Evolutionary conservation across 2,329 filamentous ascomycete genomes (phyloP), one percentile per base, ranked within the genome.

Genomic region (Paramyrothecium sp.): DNA sequence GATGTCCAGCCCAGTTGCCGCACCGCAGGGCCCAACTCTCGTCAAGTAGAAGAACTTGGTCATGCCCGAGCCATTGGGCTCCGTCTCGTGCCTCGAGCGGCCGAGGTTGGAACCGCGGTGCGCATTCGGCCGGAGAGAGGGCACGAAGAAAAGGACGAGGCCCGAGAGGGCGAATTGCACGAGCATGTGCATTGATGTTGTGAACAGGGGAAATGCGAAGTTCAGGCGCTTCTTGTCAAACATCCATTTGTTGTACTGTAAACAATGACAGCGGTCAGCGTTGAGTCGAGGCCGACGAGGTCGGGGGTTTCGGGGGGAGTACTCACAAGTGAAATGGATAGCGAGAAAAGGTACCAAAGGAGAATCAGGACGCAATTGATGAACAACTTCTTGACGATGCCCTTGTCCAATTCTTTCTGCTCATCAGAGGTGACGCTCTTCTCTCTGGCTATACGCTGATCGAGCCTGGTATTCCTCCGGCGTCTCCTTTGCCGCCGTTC

Each of bases 231-330:
- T 84, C 60, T 89, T 84, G 68, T 91, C 90, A 76, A 99, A 98
- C 94, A 99, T 98, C 95, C 95, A 98, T 78, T 97, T 98, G 83
- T 99, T 99, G 81, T 98, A 99, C 89, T 95, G 63, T 44, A 53
- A 13, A 17, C 20, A 10, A 51, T 49, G 66, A 69, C 55, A 71
- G 65, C 13, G 20, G 30, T 20, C 50, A 61, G 34, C 34, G 20
- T 21, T 22, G 22, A n/a, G 22, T 23, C 23, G 17, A n/a, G 33
- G 50, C 23, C 17, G 44, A 49, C 55, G 53, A 44, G 41, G 23
- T 20, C n/a, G 13, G 4, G 13, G 26, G 21, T 17, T 22, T 49
- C 11, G n/a, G 8, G 47, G 21, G 20, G 47, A 54, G 46, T 46
- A 79, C 89, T 78, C 82, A 94, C 90, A 66, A 97, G 83, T 60